These are phyloP conservation scores for Saccharomycopsis hybrid DNA, from an alignment of 1,139 yeast genomes.

Conservation along the genomic window DNA sequence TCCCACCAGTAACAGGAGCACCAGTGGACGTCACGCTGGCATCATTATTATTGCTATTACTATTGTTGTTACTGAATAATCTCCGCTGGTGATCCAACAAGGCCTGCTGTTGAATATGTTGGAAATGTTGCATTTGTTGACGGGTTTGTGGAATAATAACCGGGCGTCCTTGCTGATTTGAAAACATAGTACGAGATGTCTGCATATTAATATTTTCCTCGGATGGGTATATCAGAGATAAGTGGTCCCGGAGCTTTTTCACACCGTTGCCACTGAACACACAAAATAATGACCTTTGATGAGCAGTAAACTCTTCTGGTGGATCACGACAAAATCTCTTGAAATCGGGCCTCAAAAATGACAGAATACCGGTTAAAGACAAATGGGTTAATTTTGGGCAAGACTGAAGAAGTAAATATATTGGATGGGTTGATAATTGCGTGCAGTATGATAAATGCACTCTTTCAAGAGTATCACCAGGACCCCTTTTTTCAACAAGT, in stretches of 20 bases:
- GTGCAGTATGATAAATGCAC: conserved; percentile 92
- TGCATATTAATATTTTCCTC: too few relatives aligned
- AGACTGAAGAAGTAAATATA: conserved; percentile 61
- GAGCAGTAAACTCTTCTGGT: conserved; percentile 86
- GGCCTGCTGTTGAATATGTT: too few relatives aligned
- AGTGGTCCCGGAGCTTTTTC: conserved; percentile 56
- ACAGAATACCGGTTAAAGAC: conserved; percentile 81
- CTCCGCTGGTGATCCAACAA: neutral
- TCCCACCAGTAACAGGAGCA: too few relatives aligned
- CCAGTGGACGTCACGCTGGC: too few relatives aligned
- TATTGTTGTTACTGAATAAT: neutral
- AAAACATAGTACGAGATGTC: too few relatives aligned
- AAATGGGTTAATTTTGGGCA: conserved; percentile 88
- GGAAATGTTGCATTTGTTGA: too few relatives aligned
- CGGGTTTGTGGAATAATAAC: too few relatives aligned
- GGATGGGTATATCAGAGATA: conserved; percentile 36
- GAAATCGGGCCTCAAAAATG: conserved; percentile 80
- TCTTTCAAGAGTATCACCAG: conserved; percentile 74
- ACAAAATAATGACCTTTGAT: conserved; percentile 82
- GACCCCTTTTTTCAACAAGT: conserved; percentile 66
- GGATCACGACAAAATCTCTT: conserved; percentile 90
- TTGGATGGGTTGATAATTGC: conserved; percentile 66
- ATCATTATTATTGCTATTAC: too few relatives aligned
- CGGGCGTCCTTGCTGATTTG: too few relatives aligned
- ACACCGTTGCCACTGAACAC: conserved; percentile 94